phyloP scores from a whole-genome alignment of 139 green algal species.

The Pleodorina starrii region DNA sequence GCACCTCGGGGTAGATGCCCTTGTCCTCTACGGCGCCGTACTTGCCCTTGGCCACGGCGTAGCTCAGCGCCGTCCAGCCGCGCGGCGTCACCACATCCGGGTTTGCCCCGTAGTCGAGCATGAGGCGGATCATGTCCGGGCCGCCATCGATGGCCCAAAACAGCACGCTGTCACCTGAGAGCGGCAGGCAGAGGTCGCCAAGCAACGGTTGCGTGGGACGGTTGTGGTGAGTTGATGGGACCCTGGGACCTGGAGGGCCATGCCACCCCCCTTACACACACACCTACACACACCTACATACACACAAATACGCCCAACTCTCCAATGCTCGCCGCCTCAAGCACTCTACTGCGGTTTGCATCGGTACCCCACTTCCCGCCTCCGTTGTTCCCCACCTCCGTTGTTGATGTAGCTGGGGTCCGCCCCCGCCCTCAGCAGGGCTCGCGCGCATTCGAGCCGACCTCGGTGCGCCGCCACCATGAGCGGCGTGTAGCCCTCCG shows the following conservation, averaged over 20 bases:
- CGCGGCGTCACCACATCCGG: slow-evolving; percentile 74
- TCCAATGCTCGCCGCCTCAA: too few relatives aligned
- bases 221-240: too few relatives aligned
- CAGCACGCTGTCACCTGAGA: slow-evolving; percentile 82
- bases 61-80: slow-evolving; percentile 91
- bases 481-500: slow-evolving; percentile 93
- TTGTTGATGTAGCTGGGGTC: slow-evolving; percentile 72
- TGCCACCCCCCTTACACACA: too few relatives aligned
- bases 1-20: slow-evolving; percentile 96
- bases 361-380: too few relatives aligned
- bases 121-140: slow-evolving; percentile 90
- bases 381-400: slow-evolving; percentile 54
- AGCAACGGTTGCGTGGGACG: too few relatives aligned
- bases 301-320: too few relatives aligned
- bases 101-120: slow-evolving; percentile 85
- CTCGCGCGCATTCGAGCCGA: slow-evolving; percentile 87
- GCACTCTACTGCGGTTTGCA: too few relatives aligned
- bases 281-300: too few relatives aligned
- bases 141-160: slow-evolving; percentile 98
- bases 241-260: too few relatives aligned
- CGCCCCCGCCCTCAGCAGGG: slow-evolving; percentile 87
- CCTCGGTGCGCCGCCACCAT: slow-evolving; percentile 90
- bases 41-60: slow-evolving; percentile 92
- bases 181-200: too few relatives aligned
- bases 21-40: slow-evolving; percentile 96